These are phyloP conservation scores for Mycena epipterygia DNA, from an alignment of 768 basidiomycete species.

Conservation along the genomic window DNA sequence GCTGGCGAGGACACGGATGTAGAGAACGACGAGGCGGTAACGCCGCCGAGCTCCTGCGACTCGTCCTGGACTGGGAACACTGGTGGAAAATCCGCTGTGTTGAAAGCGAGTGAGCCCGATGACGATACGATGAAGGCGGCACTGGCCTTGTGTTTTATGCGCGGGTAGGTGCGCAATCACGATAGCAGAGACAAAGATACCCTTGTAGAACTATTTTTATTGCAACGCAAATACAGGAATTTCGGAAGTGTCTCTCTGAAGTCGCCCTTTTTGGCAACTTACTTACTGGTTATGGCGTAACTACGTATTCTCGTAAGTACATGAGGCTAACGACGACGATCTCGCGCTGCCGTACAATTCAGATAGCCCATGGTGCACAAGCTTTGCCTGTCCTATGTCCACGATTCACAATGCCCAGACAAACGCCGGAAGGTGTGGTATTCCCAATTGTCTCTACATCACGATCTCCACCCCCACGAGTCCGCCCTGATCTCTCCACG, in stretches of 20 bases:
- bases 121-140: conserved; percentile 81
- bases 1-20: conserved; percentile 69
- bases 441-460: no score
- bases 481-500: conserved; percentile 18
- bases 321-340: no score
- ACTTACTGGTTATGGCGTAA: no score
- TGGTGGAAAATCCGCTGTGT: not conserved
- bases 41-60: conserved; percentile 68
- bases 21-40: conserved; percentile 72
- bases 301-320: no score
- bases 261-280: no score
- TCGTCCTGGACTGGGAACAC: conserved; percentile 47
- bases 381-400: no score
- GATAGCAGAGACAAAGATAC: not conserved
- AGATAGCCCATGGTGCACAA: no score
- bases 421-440: no score
- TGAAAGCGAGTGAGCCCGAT: conserved; percentile 52
- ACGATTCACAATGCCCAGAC: no score
- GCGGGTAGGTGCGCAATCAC: conserved; percentile 2
- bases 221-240: not conserved
- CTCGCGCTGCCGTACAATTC: no score
- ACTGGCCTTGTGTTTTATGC: conserved; percentile 67
- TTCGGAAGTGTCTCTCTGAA: not conserved
- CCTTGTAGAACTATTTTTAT: not conserved
- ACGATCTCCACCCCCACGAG: conserved; percentile 12